Evolutionary conservation across 306 rosid genomes (phyloP).

Genomic region (Ormosia emarginata): DNA sequence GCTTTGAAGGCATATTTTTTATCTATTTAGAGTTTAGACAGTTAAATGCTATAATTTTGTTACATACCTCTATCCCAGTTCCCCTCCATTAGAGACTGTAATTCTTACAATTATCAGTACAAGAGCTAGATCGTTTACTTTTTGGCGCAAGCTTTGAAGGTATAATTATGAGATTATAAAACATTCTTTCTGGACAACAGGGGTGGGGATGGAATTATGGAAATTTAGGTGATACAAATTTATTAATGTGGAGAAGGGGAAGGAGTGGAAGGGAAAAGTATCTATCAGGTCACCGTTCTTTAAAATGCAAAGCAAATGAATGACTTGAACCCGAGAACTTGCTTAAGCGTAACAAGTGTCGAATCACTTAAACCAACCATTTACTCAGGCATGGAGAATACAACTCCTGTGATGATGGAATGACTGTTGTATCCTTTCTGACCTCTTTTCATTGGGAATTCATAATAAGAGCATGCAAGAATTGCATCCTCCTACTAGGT

Average conservation of each 20-base stretch:
- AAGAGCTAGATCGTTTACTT: too few species aligned
- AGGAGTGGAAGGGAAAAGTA: background rate
- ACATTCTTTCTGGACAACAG: too few species aligned
- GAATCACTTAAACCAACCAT: too few species aligned
- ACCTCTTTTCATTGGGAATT: background rate
- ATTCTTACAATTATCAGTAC: too few species aligned
- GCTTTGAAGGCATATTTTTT: background rate
- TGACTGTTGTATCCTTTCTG: background rate
- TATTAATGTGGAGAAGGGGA: background rate
- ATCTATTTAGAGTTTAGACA: background rate
- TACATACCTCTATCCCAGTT: too few species aligned
- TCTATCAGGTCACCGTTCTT: background rate
- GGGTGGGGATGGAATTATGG: background rate
- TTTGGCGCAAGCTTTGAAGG: too few species aligned
- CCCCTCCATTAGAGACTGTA: too few species aligned
- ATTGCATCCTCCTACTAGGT: background rate
- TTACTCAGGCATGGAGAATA: background rate
- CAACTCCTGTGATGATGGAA: background rate
- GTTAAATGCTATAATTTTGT: background rate
- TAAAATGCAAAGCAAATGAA: background rate
- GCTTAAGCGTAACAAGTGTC: too few species aligned
- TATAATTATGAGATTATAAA: too few species aligned
- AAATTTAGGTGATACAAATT: background rate
- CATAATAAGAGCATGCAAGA: background rate
- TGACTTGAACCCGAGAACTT: too few species aligned